Base-by-base conservation (phyloP, 2,329 filamentous ascomycete genomes). In the Orbilia blumenaviensis region DNA sequence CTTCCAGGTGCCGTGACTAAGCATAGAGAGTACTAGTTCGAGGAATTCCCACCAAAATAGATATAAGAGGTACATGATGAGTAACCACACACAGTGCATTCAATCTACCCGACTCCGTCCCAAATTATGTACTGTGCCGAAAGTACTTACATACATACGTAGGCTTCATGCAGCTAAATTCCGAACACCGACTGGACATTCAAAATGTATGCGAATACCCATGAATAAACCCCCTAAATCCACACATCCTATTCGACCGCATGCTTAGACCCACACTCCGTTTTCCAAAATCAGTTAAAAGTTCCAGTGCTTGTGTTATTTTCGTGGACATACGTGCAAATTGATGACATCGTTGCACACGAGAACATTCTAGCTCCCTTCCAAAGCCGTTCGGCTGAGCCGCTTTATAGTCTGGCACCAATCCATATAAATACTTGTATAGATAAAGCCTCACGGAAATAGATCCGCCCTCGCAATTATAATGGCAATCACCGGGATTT, bases 1-100 rank as follows among this genome's bases (percentile, higher is more conserved):
- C 42, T 32, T 34, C n/a, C 23, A 18, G 41, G 41, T 58, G 34
- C 21, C 58, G 52, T 72, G 67, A 72, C 50, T 66, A 66, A 66
- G 60, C 67, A 50, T 10, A 16, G 50, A 48, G n/a, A 56, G 67
- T 72, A 66, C 41, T 21, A 42, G 4, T 23, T 12, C 52, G 58
- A 58, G 60, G 60, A 72, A 72, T 66, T 72, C 67, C 67, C 60
- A 66, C 67, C 27, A 60, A 60, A 41, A 29, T n/a, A 21, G 21
- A 16, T 29, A 36, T n/a, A 44, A 32, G 38, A 38, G 21, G 16
- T 63, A 71, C 66, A 25, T 34, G 66, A 71, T 71, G 66, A 71
- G 66, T 63, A 56, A 71, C 66, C 52, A 29, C 46, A 54, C 21
- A 25, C n/a, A 38, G 12, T 18, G 29, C 18, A 38, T 14, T 32